Conservation (phyloP, 1,284 basidiomycete genomes). For the Cutaneotrichosporon mucoides region DNA sequence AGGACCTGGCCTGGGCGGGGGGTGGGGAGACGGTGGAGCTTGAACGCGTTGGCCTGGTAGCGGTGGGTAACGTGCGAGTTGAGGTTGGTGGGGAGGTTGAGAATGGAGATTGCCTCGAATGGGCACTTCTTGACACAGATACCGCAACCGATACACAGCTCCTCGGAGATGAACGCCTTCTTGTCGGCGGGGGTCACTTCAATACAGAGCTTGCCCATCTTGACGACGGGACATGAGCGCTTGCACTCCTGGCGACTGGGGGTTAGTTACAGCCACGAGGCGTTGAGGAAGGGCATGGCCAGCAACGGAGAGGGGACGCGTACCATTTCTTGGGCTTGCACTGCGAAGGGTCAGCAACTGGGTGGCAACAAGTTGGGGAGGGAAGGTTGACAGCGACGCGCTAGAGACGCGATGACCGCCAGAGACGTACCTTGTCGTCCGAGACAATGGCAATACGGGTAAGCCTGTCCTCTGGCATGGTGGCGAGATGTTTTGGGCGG, state of each 20-base stretch:
- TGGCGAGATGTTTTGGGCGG: neutral
- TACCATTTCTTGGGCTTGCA: slow-evolving; percentile 77
- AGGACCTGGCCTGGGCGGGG: slow-evolving; percentile 93
- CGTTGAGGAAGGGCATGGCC: neutral
- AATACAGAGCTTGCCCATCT: slow-evolving; percentile 98
- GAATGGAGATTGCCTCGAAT: slow-evolving; percentile 94
- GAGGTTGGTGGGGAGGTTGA: slow-evolving; percentile 94
- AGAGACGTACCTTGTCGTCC: slow-evolving; percentile 59
- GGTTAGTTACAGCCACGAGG: neutral
- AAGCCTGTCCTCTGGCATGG: slow-evolving; percentile 66
- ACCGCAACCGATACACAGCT: slow-evolving; percentile 94
- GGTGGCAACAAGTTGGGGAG: neutral
- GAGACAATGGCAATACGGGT: slow-evolving; percentile 95
- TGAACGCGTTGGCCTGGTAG: slow-evolving; percentile 96
- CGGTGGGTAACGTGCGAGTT: slow-evolving; percentile 92
- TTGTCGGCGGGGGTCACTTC: slow-evolving; percentile 91
- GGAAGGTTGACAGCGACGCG: neutral
- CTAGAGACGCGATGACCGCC: neutral
- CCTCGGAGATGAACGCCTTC: slow-evolving; percentile 96
- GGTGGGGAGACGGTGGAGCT: slow-evolving; percentile 91
- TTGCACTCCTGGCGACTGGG: slow-evolving; percentile 50
- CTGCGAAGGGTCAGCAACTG: slow-evolving; percentile 34
- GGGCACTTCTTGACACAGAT: slow-evolving; percentile 99
- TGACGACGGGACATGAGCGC: slow-evolving; percentile 91
- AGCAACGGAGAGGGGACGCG: neutral